Evolutionary conservation across 768 basidiomycete species (phyloP).

Genomic region (Lentinula lateritia): DNA sequence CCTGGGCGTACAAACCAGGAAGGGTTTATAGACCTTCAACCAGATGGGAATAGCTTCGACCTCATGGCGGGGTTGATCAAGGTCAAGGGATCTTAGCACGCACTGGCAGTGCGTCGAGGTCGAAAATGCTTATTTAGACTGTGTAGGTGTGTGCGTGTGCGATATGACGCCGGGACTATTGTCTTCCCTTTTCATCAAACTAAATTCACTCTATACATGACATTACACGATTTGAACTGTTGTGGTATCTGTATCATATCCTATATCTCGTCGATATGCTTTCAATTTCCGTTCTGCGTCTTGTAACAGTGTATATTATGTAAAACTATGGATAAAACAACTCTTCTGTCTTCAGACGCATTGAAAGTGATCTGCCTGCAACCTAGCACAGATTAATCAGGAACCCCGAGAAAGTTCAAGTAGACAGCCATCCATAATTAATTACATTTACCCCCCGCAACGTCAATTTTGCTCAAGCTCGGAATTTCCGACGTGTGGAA

Average conservation of each 20-base stretch:
- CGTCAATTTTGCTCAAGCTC: conserved; percentile 25
- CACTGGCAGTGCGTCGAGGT: not conserved
- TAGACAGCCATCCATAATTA: not conserved
- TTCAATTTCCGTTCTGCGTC: no score
- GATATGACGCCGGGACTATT: no score
- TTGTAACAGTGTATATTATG: no score
- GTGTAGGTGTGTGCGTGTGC: no score
- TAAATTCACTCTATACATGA: no score
- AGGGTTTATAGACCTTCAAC: conserved; percentile 85
- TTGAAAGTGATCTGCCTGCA: no score
- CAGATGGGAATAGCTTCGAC: conserved; percentile 97
- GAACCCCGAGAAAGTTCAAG: no score
- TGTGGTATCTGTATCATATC: not conserved
- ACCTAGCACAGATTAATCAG: no score
- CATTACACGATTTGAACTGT: not conserved
- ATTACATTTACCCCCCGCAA: conserved; percentile 31
- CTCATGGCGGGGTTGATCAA: conserved; percentile 86
- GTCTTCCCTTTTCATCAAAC: no score
- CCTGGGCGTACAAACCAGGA: conserved; percentile 12
- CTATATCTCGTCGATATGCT: not conserved
- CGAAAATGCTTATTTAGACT: not conserved
- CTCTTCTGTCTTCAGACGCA: no score
- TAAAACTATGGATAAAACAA: no score
- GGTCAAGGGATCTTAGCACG: conserved; percentile 22
- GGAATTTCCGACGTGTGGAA: conserved; percentile 33